Conservation (phyloP, 495 filamentous ascomycete genomes). For the Aspergillus nanangensis region DNA sequence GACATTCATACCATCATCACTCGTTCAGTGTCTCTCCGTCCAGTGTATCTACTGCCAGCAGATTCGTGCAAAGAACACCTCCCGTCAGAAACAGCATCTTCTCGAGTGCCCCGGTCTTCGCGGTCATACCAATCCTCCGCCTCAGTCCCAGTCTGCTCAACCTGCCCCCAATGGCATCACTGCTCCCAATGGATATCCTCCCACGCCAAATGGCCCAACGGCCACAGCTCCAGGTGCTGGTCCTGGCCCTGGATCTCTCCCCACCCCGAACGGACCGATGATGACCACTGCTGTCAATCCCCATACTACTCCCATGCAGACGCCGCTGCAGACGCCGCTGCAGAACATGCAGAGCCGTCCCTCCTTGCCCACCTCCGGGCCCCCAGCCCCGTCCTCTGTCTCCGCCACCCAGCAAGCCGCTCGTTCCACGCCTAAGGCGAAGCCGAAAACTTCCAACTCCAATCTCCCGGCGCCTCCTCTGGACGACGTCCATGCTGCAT, state of each 20-base stretch:
- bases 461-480: conserved; percentile 42
- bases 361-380: conserved; percentile 34
- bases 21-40: conserved; percentile 49
- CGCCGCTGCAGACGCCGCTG: conserved; percentile 41
- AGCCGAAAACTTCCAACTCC: conserved; percentile 32
- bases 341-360: conserved; percentile 35
- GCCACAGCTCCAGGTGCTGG: conserved; percentile 31
- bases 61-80: conserved; percentile 55
- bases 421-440: conserved; percentile 41
- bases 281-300: conserved; percentile 45
- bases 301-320: conserved; percentile 41
- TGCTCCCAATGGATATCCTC: conserved; percentile 41
- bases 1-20: conserved; percentile 20
- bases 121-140: conserved; percentile 41
- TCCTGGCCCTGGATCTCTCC: conserved; percentile 25
- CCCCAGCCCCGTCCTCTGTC: conserved; percentile 26
- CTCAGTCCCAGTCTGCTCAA: conserved; percentile 33
- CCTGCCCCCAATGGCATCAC: conserved; percentile 40
- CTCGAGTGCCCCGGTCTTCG: conserved; percentile 50
- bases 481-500: conserved; percentile 52
- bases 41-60: conserved; percentile 58
- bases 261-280: conserved; percentile 36
- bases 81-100: conserved; percentile 53
- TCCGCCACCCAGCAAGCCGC: conserved; percentile 25
- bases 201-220: conserved; percentile 39